Conservation (phyloP, 2,329 filamentous ascomycete species). For the Ustilaginoidea virens region DNA sequence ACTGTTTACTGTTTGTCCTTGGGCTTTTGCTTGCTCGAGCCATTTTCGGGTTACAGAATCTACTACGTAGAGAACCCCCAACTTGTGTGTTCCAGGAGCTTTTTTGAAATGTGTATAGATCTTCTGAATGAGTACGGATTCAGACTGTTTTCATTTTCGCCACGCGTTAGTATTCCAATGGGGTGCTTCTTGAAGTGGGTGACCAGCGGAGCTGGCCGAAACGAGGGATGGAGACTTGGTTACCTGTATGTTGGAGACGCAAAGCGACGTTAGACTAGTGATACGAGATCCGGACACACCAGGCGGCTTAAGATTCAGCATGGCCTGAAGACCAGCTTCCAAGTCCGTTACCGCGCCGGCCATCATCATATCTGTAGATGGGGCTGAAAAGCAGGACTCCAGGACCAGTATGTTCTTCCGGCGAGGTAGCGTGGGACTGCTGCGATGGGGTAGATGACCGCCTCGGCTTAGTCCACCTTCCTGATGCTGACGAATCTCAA, state of each 20-base stretch:
- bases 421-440: no score
- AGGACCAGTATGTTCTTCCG: no score
- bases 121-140: slow-evolving; percentile 89
- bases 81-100: slow-evolving; percentile 84
- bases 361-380: no score
- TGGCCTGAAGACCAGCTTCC: slow-evolving; percentile 77
- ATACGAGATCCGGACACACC: slow-evolving; percentile 92
- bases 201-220: background rate
- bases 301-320: slow-evolving; percentile 81
- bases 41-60: slow-evolving; percentile 98
- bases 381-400: no score
- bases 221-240: slow-evolving; percentile 5
- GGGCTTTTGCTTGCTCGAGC: slow-evolving; percentile 85
- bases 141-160: slow-evolving; percentile 53
- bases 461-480: slow-evolving; percentile 1
- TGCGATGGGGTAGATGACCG: no score
- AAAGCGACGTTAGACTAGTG: slow-evolving; percentile 69
- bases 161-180: slow-evolving; percentile 9
- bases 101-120: slow-evolving; percentile 97
- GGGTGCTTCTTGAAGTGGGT: background rate
- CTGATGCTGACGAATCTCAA: background rate
- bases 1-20: slow-evolving; percentile 67
- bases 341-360: slow-evolving; percentile 80
- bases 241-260: slow-evolving; percentile 85
- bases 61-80: slow-evolving; percentile 99